Percentiles rank a stretch among this genome's conserved stretches.
Conservation (phyloP, 306 rosid genomes). For the Malus asiatica region DNA sequence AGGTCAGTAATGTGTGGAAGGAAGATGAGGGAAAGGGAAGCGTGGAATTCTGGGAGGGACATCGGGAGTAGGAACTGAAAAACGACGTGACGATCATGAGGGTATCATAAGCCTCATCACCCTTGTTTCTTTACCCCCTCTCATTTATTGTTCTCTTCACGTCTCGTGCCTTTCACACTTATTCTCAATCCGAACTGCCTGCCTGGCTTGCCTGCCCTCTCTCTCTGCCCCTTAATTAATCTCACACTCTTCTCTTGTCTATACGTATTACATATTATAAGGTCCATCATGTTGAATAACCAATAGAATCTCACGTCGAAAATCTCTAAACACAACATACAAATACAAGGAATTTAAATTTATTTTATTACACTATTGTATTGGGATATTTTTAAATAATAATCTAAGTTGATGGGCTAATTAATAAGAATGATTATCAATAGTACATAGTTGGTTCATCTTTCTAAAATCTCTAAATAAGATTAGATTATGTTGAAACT, state of each 20-base stretch:
- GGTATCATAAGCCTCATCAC: slow-evolving; percentile 80
- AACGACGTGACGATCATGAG: slow-evolving; percentile 99
- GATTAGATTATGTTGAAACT: background rate
- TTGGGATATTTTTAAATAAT: background rate
- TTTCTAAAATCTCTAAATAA: background rate
- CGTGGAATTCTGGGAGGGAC: slow-evolving; percentile 73
- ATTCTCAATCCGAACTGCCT: slow-evolving; percentile 93
- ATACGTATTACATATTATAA: no score
- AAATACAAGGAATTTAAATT: no score
- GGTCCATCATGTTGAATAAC: no score
- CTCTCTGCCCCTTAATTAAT: slow-evolving; percentile 10
- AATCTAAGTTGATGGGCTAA: background rate
- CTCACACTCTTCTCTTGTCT: background rate
- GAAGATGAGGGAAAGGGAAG: background rate
- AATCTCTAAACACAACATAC: no score
- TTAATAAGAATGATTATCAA: background rate
- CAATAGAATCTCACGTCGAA: no score
- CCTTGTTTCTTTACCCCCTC: slow-evolving; percentile 1
- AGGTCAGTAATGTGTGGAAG: background rate
- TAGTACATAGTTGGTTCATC: background rate
- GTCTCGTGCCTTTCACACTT: slow-evolving; percentile 82
- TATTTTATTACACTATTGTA: background rate
- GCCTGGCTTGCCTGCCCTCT: slow-evolving; percentile 25
- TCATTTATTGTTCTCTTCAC: slow-evolving; percentile 44
- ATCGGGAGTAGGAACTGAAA: slow-evolving; percentile 74